These are phyloP conservation scores for Cardiospermum halicacabum DNA, from an alignment of 345 rosid genomes.

Conservation along the genomic window DNA sequence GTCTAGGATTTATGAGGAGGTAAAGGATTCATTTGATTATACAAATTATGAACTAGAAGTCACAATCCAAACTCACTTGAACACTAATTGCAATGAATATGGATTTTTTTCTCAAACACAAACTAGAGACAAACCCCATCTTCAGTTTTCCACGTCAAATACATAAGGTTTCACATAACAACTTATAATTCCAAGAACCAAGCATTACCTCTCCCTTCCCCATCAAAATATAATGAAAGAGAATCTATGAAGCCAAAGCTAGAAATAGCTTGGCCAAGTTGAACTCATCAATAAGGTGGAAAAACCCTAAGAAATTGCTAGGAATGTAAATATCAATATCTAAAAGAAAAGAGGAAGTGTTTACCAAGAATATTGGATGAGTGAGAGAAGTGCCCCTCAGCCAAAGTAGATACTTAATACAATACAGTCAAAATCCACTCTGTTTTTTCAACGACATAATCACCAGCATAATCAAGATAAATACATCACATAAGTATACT, in stretches of 20 bases:
- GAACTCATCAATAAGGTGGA: no score
- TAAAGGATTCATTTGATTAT: not conserved
- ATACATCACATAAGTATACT: no score
- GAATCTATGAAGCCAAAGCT: not conserved
- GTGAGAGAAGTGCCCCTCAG: conserved; percentile 71
- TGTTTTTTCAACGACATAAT: no score
- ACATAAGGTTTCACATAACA: not conserved
- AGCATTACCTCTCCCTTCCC: not conserved
- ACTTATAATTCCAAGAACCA: not conserved
- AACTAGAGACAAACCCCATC: not conserved
- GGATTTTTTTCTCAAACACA: not conserved
- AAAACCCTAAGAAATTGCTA: no score
- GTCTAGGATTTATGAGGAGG: not conserved
- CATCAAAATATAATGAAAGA: not conserved
- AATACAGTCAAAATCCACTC: no score
- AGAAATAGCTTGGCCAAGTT: no score
- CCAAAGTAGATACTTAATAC: no score
- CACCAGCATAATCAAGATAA: no score
- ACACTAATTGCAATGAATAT: not conserved
- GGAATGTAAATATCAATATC: no score
- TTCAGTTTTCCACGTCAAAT: not conserved
- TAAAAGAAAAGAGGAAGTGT: not conserved
- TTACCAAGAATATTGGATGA: conserved; percentile 82
- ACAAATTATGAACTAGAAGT: not conserved
- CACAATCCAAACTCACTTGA: not conserved